Base-by-base conservation (phyloP, 805 yeast species). In the Kazachstania psychrophila region DNA sequence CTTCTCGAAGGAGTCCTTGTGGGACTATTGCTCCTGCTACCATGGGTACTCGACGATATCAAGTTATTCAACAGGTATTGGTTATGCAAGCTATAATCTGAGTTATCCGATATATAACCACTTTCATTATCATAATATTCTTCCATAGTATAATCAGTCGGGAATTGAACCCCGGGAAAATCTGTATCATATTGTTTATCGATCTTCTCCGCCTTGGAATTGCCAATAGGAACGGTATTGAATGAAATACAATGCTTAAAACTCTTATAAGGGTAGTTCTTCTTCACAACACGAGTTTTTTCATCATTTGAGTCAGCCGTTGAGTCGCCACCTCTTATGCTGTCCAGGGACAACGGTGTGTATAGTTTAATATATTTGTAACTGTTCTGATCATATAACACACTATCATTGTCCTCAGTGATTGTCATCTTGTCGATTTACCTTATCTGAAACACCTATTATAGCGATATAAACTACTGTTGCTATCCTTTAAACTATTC, bases 71-170 rank as follows among this genome's bases (percentile, higher is more conserved):
- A 11, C 17, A 46, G 12, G 31, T 50, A 52, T 13, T 34, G 38
- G 19, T 48, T 47, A 22, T 42, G 45, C 2, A 37, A 18, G 16
- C 34, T 40, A 19, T 41, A 49, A 13, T 45, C 51, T 3, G 30
- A 9, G 20, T 45, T 43, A 14, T 45, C 37, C 15, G 45, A 29
- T 11, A 31, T 37, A 23, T 43, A 40, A 1, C 51, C 48, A 38
- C 45, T 41, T 38, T 58, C 63, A 40, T 51, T 49, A 38, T 56
- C 61, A 37, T 57, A 58, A 40, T 44, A 56, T 37, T 56, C 61
- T 10, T 58, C 62, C 51, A 56, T 52, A 0, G 62, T 52, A 31
- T 47, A 56, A 13, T 51, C 49, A n/a, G 24, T 11, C 16, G 39
- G 39, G 14, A 49, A 41, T 14, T 54, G 56, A 6, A 51, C 58